Percentiles rank a stretch among this genome's conserved stretches.
Evolutionary conservation across 2,329 filamentous ascomycete genomes (phyloP).

Genomic region (Penicillium sp.): DNA sequence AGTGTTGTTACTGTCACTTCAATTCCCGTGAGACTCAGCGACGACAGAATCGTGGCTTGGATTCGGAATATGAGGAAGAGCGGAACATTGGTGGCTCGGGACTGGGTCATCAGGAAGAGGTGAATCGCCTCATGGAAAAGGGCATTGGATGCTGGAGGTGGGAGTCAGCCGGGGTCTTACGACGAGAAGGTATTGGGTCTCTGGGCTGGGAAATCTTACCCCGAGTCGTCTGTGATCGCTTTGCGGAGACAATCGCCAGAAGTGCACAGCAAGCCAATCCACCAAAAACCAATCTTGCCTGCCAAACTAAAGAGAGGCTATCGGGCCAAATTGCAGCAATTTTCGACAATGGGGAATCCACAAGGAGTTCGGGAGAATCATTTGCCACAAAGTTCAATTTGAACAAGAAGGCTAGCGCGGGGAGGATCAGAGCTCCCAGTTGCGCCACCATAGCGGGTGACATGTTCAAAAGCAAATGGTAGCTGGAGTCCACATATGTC

Average conservation of each 20-base stretch:
- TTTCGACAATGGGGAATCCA: slow-evolving; percentile 36
- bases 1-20: slow-evolving; percentile 73
- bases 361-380: slow-evolving; percentile 82
- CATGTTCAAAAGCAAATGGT: slow-evolving; percentile 44
- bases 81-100: slow-evolving; percentile 81
- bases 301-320: slow-evolving; percentile 50
- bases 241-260: slow-evolving; percentile 26
- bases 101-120: slow-evolving; percentile 84
- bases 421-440: slow-evolving; percentile 46
- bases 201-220: slow-evolving; percentile 21
- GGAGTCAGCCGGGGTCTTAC: not conserved
- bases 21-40: slow-evolving; percentile 45
- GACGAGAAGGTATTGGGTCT: not conserved
- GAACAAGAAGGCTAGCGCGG: slow-evolving; percentile 71
- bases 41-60: slow-evolving; percentile 59
- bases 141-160: slow-evolving; percentile 18
- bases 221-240: slow-evolving; percentile 3
- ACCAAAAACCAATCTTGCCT: slow-evolving; percentile 57
- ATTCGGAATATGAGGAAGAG: slow-evolving; percentile 76
- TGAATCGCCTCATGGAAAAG: slow-evolving; percentile 69
- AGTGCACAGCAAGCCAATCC: slow-evolving; percentile 44
- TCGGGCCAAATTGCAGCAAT: slow-evolving; percentile 43
- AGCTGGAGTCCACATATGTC: slow-evolving; percentile 68
- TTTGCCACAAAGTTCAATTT: slow-evolving; percentile 87
- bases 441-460: slow-evolving; percentile 30